Conservation (phyloP, 2,329 filamentous ascomycete species). For the Talaromyces pinophilus region DNA sequence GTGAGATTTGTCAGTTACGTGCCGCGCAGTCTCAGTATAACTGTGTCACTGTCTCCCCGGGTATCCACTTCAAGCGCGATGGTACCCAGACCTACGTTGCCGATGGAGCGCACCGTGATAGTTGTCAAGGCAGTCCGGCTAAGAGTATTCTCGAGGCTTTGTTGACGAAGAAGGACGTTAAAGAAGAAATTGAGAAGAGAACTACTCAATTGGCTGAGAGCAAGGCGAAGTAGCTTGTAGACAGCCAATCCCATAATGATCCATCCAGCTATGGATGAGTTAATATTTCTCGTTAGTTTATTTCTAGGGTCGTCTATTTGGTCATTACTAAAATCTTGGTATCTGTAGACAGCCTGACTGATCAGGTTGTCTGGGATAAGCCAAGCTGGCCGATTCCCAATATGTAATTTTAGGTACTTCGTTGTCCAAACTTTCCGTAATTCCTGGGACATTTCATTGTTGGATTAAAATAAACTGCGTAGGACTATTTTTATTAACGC, state of each 20-base stretch:
- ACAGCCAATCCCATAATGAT: not conserved
- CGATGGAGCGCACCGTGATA: not conserved
- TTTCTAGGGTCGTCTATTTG: not conserved
- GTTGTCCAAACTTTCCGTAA: not conserved
- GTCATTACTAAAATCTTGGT: not conserved
- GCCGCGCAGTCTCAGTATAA: conserved; percentile 56
- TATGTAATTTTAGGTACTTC: not conserved
- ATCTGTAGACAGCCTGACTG: not conserved
- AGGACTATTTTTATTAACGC: not conserved
- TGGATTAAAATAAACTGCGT: no score
- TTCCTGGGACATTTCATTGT: not conserved
- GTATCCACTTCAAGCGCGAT: conserved; percentile 34
- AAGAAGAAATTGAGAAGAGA: conserved; percentile 4
- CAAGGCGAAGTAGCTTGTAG: not conserved
- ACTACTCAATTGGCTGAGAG: not conserved
- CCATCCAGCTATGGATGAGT: not conserved
- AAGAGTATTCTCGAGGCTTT: not conserved
- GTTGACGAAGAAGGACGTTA: not conserved
- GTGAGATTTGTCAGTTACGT: conserved; percentile 54
- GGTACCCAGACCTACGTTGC: not conserved
- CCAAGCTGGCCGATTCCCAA: not conserved
- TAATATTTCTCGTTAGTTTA: not conserved
- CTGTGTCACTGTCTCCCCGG: conserved; percentile 47
- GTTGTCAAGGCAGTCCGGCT: conserved; percentile 4
- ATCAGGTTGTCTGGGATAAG: not conserved